Percentiles rank a stretch among this genome's conserved stretches.
Evolutionary conservation across 306 rosid genomes (phyloP).

Genomic region (Corylus avellana): DNA sequence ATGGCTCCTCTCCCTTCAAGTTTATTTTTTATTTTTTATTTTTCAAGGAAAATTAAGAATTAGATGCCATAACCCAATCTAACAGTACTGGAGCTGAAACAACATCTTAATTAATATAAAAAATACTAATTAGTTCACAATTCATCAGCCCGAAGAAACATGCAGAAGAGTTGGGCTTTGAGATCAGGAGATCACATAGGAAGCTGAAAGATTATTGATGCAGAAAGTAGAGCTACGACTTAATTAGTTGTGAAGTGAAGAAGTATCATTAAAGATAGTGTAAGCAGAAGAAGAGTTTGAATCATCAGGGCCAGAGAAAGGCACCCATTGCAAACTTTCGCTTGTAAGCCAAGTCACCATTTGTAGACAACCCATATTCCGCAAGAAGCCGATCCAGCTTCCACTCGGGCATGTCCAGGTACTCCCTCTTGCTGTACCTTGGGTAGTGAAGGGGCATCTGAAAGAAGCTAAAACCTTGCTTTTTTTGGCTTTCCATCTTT

Average conservation of each 20-base stretch:
- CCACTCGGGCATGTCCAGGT: slow-evolving; percentile 78
- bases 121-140: too few species aligned
- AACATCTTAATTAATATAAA: too few species aligned
- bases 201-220: too few species aligned
- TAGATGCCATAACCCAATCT: too few species aligned
- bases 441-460: slow-evolving; percentile 88
- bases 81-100: too few species aligned
- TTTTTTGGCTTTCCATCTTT: slow-evolving; percentile 43
- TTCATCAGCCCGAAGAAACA: too few species aligned
- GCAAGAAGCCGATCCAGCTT: slow-evolving; percentile 63
- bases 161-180: too few species aligned
- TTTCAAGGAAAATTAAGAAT: too few species aligned
- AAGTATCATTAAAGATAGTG: slow-evolving; percentile 9
- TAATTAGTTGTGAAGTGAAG: slow-evolving; percentile 11
- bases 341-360: slow-evolving; percentile 71
- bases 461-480: slow-evolving; percentile 37
- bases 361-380: slow-evolving; percentile 66
- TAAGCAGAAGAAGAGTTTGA: neutral
- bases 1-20: too few species aligned
- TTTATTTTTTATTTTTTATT: too few species aligned
- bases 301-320: slow-evolving; percentile 62
- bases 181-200: too few species aligned
- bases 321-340: slow-evolving; percentile 77
- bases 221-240: too few species aligned
- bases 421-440: slow-evolving; percentile 67